Base-by-base conservation (phyloP, 2,329 filamentous ascomycete genomes). In the Cercospora sesami region DNA sequence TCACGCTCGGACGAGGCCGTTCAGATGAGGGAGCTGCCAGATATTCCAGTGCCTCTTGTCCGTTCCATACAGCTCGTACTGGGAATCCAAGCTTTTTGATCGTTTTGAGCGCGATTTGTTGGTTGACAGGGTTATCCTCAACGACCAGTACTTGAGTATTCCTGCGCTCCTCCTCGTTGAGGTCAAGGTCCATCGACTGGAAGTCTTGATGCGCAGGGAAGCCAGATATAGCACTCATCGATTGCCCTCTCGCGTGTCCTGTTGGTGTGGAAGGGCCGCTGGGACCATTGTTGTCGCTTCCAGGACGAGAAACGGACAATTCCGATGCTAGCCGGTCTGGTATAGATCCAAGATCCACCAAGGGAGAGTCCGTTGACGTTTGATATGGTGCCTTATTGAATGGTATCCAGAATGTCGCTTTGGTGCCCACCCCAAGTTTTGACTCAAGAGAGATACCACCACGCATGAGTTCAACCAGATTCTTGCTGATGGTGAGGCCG, bases 401-500 rank as follows among this genome's bases (percentile, higher is more conserved):
- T 0, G 90, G 90, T 58, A 94, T 90, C 84, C 86, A 90, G 77
- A 94, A 93, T 0, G 86, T 89, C 3, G 89, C 90, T n/a, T 84
- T 90, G 0, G 91, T 94, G 3, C 91, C 91, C 9, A 82, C 81
- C 2, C 89, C 90, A 1, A 90, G 78, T 1, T 83, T 86, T 0
- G 91, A 93, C 62, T 91, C 85, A 0, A 94, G 81, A 0, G 83
- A 84, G 69, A 95, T 94, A n/a, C 85, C 81, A 6, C 92, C 92
- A 67, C 87, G 87, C 92, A 95, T 94, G 28, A 94, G 80, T 68
- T 93, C 90, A 2, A 94, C 84, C 5, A 93, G 82, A 76, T 93
- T 93, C 78, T 94, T 94, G 80, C 88, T 91, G 72, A 94, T 94
- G 1, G 91, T 92, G 69, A 94, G 79, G 0, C 92, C 92, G 0